Evolutionary conservation across 768 basidiomycete species (phyloP).

Genomic region (Sistotremastrum niveocremeum): DNA sequence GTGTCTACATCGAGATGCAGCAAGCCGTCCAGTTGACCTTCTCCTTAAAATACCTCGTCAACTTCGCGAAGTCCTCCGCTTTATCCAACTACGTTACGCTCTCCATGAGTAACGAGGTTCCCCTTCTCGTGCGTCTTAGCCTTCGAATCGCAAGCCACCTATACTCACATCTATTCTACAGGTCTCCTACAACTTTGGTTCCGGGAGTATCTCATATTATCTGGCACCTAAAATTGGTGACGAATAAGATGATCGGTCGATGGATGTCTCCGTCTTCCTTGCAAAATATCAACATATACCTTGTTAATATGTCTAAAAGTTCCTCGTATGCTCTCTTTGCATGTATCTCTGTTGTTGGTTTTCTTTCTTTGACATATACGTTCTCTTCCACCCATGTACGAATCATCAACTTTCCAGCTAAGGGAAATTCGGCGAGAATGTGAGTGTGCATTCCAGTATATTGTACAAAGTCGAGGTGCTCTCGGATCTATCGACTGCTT

Average conservation of each 20-base stretch:
- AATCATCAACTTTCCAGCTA: too few relatives aligned
- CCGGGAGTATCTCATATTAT: slow-evolving; percentile 87
- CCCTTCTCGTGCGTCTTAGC: slow-evolving; percentile 50
- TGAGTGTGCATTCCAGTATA: too few relatives aligned
- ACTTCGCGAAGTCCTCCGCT: slow-evolving; percentile 83
- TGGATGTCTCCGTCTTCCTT: too few relatives aligned
- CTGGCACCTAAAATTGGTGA: slow-evolving; percentile 93
- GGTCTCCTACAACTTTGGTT: slow-evolving; percentile 84
- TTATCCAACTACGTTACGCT: slow-evolving; percentile 63
- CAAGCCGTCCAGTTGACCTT: slow-evolving; percentile 87
- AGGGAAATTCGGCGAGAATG: too few relatives aligned
- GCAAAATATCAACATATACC: too few relatives aligned
- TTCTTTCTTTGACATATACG: too few relatives aligned
- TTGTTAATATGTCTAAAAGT: too few relatives aligned
- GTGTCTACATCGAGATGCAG: slow-evolving; percentile 77
- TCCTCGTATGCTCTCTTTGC: too few relatives aligned
- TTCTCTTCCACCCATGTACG: too few relatives aligned
- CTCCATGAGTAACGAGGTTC: slow-evolving; percentile 88
- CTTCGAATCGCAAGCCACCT: background rate
- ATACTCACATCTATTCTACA: slow-evolving; percentile 15
- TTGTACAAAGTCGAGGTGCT: too few relatives aligned
- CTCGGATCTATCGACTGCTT: too few relatives aligned
- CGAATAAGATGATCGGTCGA: slow-evolving; percentile 29
- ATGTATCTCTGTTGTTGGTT: too few relatives aligned
- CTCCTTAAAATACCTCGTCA: slow-evolving; percentile 92